Conservation (phyloP, 2,329 filamentous ascomycete species). For the Pseudogymnoascus sp. region DNA sequence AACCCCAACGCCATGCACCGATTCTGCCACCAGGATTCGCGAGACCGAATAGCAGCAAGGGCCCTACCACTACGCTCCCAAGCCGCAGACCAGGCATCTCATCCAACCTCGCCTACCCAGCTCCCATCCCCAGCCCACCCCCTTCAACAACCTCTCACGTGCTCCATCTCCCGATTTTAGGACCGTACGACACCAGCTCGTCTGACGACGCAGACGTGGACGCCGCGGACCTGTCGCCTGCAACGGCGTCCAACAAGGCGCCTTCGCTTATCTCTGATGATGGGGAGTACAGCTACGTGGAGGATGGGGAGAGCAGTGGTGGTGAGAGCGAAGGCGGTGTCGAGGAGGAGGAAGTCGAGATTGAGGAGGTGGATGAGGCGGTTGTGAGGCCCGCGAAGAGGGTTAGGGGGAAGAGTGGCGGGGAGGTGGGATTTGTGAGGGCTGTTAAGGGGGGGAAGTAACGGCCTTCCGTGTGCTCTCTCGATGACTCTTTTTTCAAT, state of each 20-base stretch:
- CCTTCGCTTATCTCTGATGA: slow-evolving; percentile 75
- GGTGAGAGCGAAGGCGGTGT: slow-evolving; percentile 35
- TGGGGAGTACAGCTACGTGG: slow-evolving; percentile 67
- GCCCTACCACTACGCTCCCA: not conserved
- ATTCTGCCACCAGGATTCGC: slow-evolving; percentile 5
- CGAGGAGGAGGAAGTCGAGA: slow-evolving; percentile 52
- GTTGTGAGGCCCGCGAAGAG: slow-evolving; percentile 22
- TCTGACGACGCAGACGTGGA: slow-evolving; percentile 46
- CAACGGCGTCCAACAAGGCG: slow-evolving; percentile 66
- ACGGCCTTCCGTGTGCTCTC: not conserved
- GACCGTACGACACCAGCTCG: not conserved
- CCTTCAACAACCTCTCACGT: not conserved
- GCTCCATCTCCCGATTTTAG: not conserved
- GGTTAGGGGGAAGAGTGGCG: not conserved
- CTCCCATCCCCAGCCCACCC: not conserved
- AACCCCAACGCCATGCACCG: slow-evolving; percentile 12
- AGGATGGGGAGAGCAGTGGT: slow-evolving; percentile 47
- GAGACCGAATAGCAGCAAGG: not conserved
- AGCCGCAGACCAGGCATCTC: not conserved
- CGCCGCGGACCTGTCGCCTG: slow-evolving; percentile 46
- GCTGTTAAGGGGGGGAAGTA: not conserved
- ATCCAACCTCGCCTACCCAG: not conserved
- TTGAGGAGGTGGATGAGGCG: slow-evolving; percentile 54
- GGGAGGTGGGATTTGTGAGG: not conserved
- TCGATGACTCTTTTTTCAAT: not conserved